A percentile compares a stretch with the other conserved stretches of the same genome.
Conservation (phyloP, 306 rosid genomes). For the Astragalus membranaceus region DNA sequence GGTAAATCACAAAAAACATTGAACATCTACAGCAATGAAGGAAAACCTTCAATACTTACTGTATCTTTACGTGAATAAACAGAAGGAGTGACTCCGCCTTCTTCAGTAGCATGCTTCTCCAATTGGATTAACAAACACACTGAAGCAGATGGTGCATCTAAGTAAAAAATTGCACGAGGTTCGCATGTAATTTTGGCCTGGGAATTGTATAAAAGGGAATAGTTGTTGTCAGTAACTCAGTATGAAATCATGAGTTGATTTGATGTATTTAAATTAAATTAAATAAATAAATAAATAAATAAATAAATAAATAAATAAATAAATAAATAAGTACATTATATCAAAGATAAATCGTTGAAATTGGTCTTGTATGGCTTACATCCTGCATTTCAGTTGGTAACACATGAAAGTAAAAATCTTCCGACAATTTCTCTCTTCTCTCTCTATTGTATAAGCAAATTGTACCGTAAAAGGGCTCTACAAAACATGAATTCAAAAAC, state of each 20-base stretch:
- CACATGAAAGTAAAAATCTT: slow-evolving; percentile 78
- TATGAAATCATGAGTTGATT: slow-evolving; percentile 13
- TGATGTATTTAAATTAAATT: neutral
- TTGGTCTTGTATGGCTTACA: slow-evolving; percentile 43
- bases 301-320: neutral
- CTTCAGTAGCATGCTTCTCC: slow-evolving; percentile 96
- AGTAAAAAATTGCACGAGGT: slow-evolving; percentile 71
- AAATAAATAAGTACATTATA: neutral
- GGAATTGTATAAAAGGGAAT: slow-evolving; percentile 14
- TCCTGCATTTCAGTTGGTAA: slow-evolving; percentile 66
- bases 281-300: too few relatives aligned
- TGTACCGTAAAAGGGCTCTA: slow-evolving; percentile 96
- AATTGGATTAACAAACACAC: slow-evolving; percentile 93
- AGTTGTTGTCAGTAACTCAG: neutral
- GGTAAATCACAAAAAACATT: slow-evolving; percentile 1
- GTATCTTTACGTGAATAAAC: slow-evolving; percentile 97
- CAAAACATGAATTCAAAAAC: slow-evolving; percentile 24
- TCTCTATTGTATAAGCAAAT: slow-evolving; percentile 96
- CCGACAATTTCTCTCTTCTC: slow-evolving; percentile 92
- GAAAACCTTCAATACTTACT: slow-evolving; percentile 42
- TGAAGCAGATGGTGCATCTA: slow-evolving; percentile 92
- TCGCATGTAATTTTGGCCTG: slow-evolving; percentile 54
- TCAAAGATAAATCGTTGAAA: neutral
- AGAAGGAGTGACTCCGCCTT: slow-evolving; percentile 88
- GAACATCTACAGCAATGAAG: neutral